Evolutionary conservation across 208 protist genomes (phyloP).

Genomic region (Strigomonas culicis): DNA sequence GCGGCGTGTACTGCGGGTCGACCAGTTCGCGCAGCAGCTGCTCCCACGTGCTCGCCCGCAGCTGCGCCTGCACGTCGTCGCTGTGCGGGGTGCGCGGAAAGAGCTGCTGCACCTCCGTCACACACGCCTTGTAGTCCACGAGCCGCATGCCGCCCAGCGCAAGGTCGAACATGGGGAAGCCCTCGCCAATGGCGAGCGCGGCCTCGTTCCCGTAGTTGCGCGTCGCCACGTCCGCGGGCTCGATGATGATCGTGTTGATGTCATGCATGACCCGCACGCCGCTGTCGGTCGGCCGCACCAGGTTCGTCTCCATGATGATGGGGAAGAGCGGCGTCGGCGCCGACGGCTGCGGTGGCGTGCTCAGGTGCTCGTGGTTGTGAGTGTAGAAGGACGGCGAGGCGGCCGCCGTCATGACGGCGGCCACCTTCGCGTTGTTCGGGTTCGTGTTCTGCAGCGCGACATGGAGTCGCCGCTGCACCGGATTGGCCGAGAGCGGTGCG

Average conservation of each 20-base stretch:
- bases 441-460: conserved; percentile 5
- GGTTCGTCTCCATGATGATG: conserved; percentile 45
- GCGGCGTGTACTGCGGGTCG: conserved; percentile 57
- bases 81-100: conserved; percentile 16
- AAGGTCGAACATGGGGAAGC: conserved; percentile 80
- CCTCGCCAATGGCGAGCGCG: conserved; percentile 65
- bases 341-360: neutral
- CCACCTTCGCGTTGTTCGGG: conserved; percentile 2
- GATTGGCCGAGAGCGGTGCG: conserved; percentile 1
- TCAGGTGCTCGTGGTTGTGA: neutral
- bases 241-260: conserved; percentile 47
- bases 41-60: conserved; percentile 37
- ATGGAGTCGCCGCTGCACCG: neutral
- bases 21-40: conserved; percentile 61
- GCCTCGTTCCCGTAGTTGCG: conserved; percentile 24
- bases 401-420: no score
- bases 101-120: conserved; percentile 62
- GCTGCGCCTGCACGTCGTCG: conserved; percentile 17
- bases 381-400: neutral
- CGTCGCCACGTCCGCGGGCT: conserved; percentile 56
- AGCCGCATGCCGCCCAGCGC: conserved; percentile 68
- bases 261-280: conserved; percentile 70
- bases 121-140: conserved; percentile 62
- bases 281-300: conserved; percentile 46
- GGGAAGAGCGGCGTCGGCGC: conserved; percentile 1